phyloP scores from a whole-genome alignment of 805 yeast species.

The Wilhelminamyces savonicus region DNA sequence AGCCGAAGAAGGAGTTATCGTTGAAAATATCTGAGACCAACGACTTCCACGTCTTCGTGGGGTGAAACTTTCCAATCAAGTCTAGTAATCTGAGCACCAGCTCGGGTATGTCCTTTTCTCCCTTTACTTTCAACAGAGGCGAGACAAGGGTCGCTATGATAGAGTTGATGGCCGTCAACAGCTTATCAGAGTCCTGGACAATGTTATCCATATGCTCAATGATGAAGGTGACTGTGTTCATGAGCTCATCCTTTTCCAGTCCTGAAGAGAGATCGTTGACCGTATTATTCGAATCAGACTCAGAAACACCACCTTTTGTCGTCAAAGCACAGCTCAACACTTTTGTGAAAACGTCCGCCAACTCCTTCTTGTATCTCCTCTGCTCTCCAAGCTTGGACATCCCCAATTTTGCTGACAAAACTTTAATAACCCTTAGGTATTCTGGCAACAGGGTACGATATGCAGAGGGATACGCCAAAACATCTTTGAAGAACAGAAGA shows the following conservation, averaged over 20 bases:
- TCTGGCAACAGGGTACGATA: too few species aligned
- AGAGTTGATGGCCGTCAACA: constrained; percentile 40
- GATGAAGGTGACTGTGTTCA: constrained; percentile 25
- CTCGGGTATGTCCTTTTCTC: constrained; percentile 28
- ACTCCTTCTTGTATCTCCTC: constrained; percentile 53
- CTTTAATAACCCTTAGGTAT: constrained; percentile 45
- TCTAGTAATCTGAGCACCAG: constrained; percentile 42
- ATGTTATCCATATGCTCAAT: constrained; percentile 31
- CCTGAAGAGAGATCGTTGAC: not conserved
- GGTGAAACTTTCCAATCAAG: constrained; percentile 25
- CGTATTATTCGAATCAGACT: not conserved
- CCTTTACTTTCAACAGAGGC: constrained; percentile 47
- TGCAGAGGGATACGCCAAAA: constrained; percentile 51
- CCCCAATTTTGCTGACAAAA: constrained; percentile 52
- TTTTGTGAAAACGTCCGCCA: constrained; percentile 32
- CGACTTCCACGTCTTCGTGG: constrained; percentile 56
- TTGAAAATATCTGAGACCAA: constrained; percentile 57
- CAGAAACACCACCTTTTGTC: constrained; percentile 4
- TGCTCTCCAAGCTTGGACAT: constrained; percentile 57
- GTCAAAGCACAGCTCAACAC: constrained; percentile 13
- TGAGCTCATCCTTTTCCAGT: constrained; percentile 39
- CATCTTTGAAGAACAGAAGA: constrained; percentile 38
- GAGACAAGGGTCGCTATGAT: constrained; percentile 48
- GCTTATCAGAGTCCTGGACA: constrained; percentile 58
- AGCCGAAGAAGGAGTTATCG: constrained; percentile 59